Conservation (phyloP, 768 basidiomycete genomes). For the Cyathus striatus region DNA sequence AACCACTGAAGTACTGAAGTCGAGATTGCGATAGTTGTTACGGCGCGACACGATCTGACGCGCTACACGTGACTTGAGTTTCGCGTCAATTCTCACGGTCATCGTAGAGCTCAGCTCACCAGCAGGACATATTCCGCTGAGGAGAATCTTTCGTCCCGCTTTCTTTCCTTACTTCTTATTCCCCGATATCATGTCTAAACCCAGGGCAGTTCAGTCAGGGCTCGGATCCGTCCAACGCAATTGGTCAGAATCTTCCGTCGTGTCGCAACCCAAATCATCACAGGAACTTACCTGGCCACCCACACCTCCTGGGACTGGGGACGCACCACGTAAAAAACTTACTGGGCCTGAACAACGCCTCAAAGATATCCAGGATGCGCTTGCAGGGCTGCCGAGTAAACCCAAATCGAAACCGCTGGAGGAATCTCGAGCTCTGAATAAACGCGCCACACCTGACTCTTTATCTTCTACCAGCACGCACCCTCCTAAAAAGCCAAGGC, state of each 20-base stretch:
- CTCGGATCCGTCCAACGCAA: constrained; percentile 58
- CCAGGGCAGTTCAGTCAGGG: constrained; percentile 42
- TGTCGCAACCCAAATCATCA: constrained; percentile 27
- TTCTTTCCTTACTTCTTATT: background rate
- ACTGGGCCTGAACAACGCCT: constrained; percentile 37
- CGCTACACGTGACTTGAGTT: constrained; percentile 13
- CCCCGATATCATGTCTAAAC: constrained; percentile 19
- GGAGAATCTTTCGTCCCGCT: background rate
- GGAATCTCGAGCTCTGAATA: constrained; percentile 24
- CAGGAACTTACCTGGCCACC: constrained; percentile 41
- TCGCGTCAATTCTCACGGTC: constrained; percentile 14
- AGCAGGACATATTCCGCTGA: background rate
- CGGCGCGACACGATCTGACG: background rate
- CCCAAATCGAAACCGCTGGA: background rate
- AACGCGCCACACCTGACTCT: constrained; percentile 27
- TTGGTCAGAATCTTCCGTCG: constrained; percentile 41
- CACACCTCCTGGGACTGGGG: constrained; percentile 20
- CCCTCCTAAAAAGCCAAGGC: constrained; percentile 49
- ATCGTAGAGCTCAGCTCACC: background rate
- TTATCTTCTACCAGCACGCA: constrained; percentile 15
- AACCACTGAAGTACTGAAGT: too few species aligned
- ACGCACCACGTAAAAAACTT: constrained; percentile 14
- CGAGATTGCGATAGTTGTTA: background rate
- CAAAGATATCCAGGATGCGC: constrained; percentile 54
- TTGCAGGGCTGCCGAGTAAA: constrained; percentile 23